Percentiles rank a stretch among this genome's conserved stretches.
Evolutionary conservation across 2,329 filamentous ascomycete species (phyloP).

Genomic region (Colletotrichum destructivum): DNA sequence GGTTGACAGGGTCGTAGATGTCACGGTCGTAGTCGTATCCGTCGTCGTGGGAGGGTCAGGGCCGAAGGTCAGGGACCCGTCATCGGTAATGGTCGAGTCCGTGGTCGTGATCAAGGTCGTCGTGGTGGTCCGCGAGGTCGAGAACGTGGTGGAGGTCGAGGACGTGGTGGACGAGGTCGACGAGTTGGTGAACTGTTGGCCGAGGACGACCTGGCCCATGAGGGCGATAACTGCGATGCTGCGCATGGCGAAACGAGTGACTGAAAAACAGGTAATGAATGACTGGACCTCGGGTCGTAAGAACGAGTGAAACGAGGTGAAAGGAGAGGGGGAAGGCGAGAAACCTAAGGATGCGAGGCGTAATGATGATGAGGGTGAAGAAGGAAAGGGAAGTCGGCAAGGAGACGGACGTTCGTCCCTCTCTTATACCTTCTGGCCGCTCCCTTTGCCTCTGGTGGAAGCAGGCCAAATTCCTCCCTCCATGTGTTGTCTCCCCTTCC

Average conservation of each 20-base stretch:
- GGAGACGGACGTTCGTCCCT: constrained; percentile 3
- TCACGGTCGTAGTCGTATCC: too few species aligned
- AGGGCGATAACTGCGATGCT: constrained; percentile 22
- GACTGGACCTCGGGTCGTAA: constrained; percentile 40
- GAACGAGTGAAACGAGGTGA: constrained; percentile 41
- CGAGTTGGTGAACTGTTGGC: constrained; percentile 20
- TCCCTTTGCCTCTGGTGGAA: constrained; percentile 12
- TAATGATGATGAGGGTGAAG: constrained; percentile 40
- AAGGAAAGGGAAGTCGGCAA: constrained; percentile 12
- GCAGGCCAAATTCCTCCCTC: background rate
- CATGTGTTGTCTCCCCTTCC: background rate
- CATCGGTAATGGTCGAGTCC: too few species aligned
- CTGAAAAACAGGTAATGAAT: constrained; percentile 37
- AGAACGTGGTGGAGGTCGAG: too few species aligned
- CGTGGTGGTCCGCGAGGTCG: too few species aligned
- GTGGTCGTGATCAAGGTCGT: too few species aligned
- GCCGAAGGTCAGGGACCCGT: too few species aligned
- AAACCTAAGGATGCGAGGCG: constrained; percentile 34
- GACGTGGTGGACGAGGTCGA: background rate
- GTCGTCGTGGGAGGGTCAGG: too few species aligned
- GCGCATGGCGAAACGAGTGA: constrained; percentile 35
- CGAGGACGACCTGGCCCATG: constrained; percentile 26
- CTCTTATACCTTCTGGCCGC: constrained; percentile 32
- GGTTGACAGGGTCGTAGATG: too few species aligned
- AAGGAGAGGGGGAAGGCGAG: constrained; percentile 29